Conservation (phyloP, 495 filamentous ascomycete species). For the Entonaema liquescens region DNA sequence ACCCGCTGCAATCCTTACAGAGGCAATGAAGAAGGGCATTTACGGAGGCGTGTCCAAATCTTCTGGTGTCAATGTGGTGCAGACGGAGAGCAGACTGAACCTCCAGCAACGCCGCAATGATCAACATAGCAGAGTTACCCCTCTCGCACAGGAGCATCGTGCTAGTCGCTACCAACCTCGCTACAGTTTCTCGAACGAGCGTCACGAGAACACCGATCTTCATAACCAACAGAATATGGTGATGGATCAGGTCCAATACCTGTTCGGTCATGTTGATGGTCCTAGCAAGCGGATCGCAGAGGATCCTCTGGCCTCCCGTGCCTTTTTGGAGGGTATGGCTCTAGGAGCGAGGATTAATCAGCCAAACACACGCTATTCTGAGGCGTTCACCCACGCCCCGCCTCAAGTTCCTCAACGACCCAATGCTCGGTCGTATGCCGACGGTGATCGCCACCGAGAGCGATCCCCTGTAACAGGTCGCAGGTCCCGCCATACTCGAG, state of each 20-base stretch:
- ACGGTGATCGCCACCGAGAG: constrained; percentile 11
- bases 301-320: constrained; percentile 31
- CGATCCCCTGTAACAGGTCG: constrained; percentile 23
- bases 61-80: neutral
- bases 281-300: constrained; percentile 21
- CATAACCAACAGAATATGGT: constrained; percentile 1
- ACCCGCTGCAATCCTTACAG: neutral
- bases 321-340: constrained; percentile 47
- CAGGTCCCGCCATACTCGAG: neutral
- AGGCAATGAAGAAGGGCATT: neutral
- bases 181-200: neutral
- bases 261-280: constrained; percentile 18
- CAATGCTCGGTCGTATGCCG: neutral
- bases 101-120: neutral
- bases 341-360: constrained; percentile 30
- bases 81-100: neutral
- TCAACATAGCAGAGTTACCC: neutral
- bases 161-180: neutral
- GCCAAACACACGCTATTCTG: neutral
- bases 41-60: neutral
- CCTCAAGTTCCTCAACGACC: neutral
- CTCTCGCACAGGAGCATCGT: neutral
- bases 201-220: neutral
- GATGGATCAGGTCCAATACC: constrained; percentile 12
- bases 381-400: neutral